Evolutionary conservation across 1,284 basidiomycete species (phyloP), one percentile per base, ranked within the genome.

Genomic region (Boletus sp.): DNA sequence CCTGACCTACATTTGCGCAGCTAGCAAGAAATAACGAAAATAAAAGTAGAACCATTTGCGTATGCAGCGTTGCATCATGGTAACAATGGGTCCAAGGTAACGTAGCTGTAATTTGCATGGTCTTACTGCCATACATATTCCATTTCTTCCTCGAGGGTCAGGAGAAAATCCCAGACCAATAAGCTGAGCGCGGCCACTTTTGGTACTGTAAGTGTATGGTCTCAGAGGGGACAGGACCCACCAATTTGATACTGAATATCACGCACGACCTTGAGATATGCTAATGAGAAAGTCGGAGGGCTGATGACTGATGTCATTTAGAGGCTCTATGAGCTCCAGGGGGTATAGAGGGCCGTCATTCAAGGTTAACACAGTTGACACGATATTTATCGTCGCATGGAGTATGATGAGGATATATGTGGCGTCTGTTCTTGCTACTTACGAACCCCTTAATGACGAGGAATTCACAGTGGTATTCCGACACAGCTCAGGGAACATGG

Each of bases 51-150:
- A 22, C 61, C 63, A 63, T 42, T 68, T 71, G 27, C 55, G 59
- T 12, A 55, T 11, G 39, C 53, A 56, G 18, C 20, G 27, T 41
- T 56, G 56, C 59, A 57, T 72, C 13, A 59, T 67, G 54, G 31
- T 4, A 41, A 53, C 7, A 6, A 20, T 49, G 20, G 36, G 31
- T 50, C 11, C 13, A 24, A 43, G 18, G 22, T 4, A 31, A 47
- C 16, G 35, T 15, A 7, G 2, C 4, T 24, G 22, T 12, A 9
- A 33, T 2, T 33, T 18, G 4, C 11, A 46, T 33, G 45, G 27
- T 37, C 54, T 57, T 55, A 70, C 70, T 47, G 48, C 67, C 70
- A 73, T 47, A 70, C 42, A 43, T 59, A 58, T 44, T 66, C 59
- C 1, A 58, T 33, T 43, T 70, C 70, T 39, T 53, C 13, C 22